phyloP scores from a whole-genome alignment of 1,139 yeast species.

The Hemisphaericaspora xylanilytica region DNA sequence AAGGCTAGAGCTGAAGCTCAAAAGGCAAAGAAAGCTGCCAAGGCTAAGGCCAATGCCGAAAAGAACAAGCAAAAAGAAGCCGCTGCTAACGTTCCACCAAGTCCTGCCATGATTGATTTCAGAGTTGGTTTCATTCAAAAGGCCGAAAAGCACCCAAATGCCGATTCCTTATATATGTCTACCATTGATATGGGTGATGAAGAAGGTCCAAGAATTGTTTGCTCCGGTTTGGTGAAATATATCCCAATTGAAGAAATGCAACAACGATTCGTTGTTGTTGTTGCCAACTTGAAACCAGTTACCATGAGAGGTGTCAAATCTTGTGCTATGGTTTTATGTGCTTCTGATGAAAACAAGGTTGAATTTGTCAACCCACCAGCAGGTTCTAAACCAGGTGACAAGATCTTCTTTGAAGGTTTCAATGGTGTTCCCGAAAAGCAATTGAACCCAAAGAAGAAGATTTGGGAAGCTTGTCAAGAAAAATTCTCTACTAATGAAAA shows the following conservation, averaged over 20 bases:
- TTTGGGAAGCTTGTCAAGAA: conserved; percentile 96
- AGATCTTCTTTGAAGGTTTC: conserved; percentile 88
- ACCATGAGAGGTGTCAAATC: conserved; percentile 88
- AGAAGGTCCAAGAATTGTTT: conserved; percentile 96
- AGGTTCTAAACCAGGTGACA: conserved; percentile 95
- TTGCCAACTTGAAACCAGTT: conserved; percentile 63
- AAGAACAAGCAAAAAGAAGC: conserved; percentile 57
- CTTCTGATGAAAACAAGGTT: conserved; percentile 64
- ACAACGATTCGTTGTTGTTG: conserved; percentile 48
- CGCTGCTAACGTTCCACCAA: conserved; percentile 60
- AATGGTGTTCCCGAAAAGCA: conserved; percentile 88
- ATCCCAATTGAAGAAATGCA: conserved; percentile 48
- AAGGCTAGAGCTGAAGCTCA: conserved; percentile 54
- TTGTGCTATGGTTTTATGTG: conserved; percentile 95
- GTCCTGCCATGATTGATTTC: conserved; percentile 84
- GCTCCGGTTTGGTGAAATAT: conserved; percentile 74
- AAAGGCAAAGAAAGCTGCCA: conserved; percentile 71
- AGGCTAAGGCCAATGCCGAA: conserved; percentile 68
- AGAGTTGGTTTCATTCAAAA: conserved; percentile 96
- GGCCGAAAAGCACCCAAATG: conserved; percentile 96
- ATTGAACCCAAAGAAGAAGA: conserved; percentile 96
- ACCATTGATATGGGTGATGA: conserved; percentile 96
- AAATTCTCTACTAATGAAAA: conserved; percentile 75
- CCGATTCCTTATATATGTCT: conserved; percentile 92
- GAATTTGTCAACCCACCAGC: conserved; percentile 95